These are phyloP conservation scores for Boletus rufocinnamomeus DNA, from an alignment of 768 basidiomycete species.

Conservation along the genomic window DNA sequence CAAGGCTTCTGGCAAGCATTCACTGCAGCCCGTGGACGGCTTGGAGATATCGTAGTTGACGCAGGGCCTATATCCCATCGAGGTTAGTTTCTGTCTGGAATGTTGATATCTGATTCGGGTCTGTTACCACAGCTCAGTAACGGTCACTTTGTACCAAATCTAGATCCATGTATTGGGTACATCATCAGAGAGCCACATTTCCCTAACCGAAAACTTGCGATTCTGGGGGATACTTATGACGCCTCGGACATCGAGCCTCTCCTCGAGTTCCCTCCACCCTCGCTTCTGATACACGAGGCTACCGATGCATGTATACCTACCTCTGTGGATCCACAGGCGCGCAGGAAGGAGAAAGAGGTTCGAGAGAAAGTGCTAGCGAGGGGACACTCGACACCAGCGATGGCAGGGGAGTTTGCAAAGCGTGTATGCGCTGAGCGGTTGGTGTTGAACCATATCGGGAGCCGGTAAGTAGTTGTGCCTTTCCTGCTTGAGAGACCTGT, in stretches of 20 bases:
- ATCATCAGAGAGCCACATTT: slow-evolving; percentile 59
- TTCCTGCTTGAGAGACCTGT: neutral
- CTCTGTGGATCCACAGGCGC: slow-evolving; percentile 51
- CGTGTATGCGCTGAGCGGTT: slow-evolving; percentile 57
- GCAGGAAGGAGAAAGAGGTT: slow-evolving; percentile 44
- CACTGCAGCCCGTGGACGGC: slow-evolving; percentile 38
- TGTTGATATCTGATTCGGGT: neutral
- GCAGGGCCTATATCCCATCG: slow-evolving; percentile 79
- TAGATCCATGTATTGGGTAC: slow-evolving; percentile 82
- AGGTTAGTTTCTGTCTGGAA: slow-evolving; percentile 43
- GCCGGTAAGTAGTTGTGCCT: slow-evolving; percentile 45
- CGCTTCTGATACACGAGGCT: slow-evolving; percentile 84
- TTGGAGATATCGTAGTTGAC: slow-evolving; percentile 55
- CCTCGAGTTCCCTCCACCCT: slow-evolving; percentile 48
- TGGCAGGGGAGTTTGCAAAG: slow-evolving; percentile 78
- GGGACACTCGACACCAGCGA: slow-evolving; percentile 78
- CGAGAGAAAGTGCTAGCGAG: slow-evolving; percentile 54
- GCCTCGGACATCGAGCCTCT: slow-evolving; percentile 60
- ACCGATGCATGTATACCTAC: slow-evolving; percentile 73
- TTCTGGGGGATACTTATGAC: slow-evolving; percentile 80
- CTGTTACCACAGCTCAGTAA: neutral
- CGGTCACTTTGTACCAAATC: neutral
- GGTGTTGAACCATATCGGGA: slow-evolving; percentile 78
- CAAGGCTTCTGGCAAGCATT: slow-evolving; percentile 72
- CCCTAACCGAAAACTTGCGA: slow-evolving; percentile 62